phyloP scores from a whole-genome alignment of 345 rosid genomes.

The Corchorus capsularis region DNA sequence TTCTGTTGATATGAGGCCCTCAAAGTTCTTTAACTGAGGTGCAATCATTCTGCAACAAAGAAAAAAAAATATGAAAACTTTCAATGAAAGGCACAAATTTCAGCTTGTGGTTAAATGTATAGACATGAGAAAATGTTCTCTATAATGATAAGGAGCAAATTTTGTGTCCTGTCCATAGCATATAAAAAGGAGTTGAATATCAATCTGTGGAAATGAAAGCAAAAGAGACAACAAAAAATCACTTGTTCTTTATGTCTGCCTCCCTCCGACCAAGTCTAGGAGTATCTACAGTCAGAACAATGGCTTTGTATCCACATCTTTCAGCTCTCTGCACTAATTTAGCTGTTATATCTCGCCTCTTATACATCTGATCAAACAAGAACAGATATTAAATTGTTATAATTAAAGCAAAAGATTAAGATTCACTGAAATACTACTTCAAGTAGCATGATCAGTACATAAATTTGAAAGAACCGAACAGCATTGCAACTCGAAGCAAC shows the following conservation, averaged over 20 bases:
- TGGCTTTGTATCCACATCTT: conserved; percentile 75
- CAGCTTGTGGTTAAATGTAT: background rate
- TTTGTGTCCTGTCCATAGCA: background rate
- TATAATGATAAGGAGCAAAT: background rate
- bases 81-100: conserved; percentile 1
- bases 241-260: conserved; percentile 90
- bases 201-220: background rate
- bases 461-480: conserved; percentile 75
- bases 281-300: conserved; percentile 82
- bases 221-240: conserved; percentile 17
- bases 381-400: conserved; percentile 1
- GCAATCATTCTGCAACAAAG: conserved; percentile 60
- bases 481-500: conserved; percentile 85
- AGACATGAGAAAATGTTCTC: conserved; percentile 3
- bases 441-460: conserved; percentile 37
- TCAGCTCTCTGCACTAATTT: conserved; percentile 77
- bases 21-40: conserved; percentile 67
- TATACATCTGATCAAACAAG: conserved; percentile 49
- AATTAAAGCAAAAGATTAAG: background rate
- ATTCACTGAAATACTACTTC: conserved; percentile 12
- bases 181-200: background rate
- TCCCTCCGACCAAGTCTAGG: conserved; percentile 89
- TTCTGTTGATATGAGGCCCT: conserved; percentile 62
- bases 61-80: background rate
- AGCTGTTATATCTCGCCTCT: conserved; percentile 59